Evolutionary conservation across 768 basidiomycete species (phyloP).

Genomic region (Polyporus arcularius): DNA sequence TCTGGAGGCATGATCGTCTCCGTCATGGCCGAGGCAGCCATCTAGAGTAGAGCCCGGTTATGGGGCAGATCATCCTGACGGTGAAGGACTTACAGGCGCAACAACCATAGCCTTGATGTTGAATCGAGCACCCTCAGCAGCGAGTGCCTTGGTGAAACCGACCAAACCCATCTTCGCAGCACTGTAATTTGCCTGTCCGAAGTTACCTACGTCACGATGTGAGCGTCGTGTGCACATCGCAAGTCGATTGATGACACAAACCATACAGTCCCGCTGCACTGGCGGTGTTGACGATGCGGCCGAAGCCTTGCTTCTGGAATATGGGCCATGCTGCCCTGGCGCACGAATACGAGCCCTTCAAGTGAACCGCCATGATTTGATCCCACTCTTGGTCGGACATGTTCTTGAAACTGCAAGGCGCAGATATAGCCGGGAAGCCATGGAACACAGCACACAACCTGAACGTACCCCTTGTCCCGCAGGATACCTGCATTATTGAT

Average conservation of each 20-base stretch:
- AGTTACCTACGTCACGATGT: slow-evolving; percentile 61
- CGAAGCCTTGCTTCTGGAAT: slow-evolving; percentile 94
- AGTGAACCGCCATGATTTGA: slow-evolving; percentile 82
- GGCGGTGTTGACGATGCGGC: slow-evolving; percentile 91
- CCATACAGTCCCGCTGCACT: slow-evolving; percentile 95
- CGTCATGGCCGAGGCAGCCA: slow-evolving; percentile 96
- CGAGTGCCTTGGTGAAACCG: slow-evolving; percentile 90
- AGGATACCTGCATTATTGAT: slow-evolving; percentile 97
- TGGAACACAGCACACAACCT: slow-evolving; percentile 1
- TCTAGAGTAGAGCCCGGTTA: slow-evolving; percentile 41
- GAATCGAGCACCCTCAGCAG: slow-evolving; percentile 90
- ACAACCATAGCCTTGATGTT: slow-evolving; percentile 85
- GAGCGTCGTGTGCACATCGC: neutral
- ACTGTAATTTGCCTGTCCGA: slow-evolving; percentile 97
- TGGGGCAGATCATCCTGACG: neutral
- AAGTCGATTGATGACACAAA: slow-evolving; percentile 32
- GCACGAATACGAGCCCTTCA: slow-evolving; percentile 92
- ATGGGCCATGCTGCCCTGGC: slow-evolving; percentile 95
- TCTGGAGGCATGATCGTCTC: slow-evolving; percentile 94
- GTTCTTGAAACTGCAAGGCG: slow-evolving; percentile 78
- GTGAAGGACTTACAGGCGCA: slow-evolving; percentile 67
- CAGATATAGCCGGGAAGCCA: neutral
- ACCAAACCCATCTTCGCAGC: slow-evolving; percentile 97
- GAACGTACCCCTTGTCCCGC: slow-evolving; percentile 69
- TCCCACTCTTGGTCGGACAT: slow-evolving; percentile 97